phyloP scores from a whole-genome alignment of 2,329 filamentous ascomycete genomes.

The Clonostachys rhizophaga region DNA sequence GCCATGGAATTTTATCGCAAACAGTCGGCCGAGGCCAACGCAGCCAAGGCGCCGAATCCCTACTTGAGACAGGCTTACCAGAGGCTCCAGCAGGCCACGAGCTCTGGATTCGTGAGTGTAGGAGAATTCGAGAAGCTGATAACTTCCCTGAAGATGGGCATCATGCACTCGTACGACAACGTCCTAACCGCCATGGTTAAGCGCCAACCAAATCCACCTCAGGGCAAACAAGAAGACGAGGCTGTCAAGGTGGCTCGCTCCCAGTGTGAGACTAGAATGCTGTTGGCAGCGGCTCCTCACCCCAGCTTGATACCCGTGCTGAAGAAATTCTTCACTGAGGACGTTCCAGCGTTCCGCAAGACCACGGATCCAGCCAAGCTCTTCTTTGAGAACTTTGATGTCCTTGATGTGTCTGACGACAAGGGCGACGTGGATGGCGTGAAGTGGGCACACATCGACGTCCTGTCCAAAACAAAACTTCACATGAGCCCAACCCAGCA shows the following conservation, averaged over 20 bases:
- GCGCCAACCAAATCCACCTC: slow-evolving; percentile 39
- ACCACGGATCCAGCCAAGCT: slow-evolving; percentile 62
- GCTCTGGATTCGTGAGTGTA: slow-evolving; percentile 49
- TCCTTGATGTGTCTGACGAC: slow-evolving; percentile 63
- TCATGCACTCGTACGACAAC: slow-evolving; percentile 43
- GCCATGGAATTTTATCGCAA: slow-evolving; percentile 47
- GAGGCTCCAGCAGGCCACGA: slow-evolving; percentile 45
- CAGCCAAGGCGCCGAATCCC: slow-evolving; percentile 34
- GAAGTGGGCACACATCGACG: slow-evolving; percentile 38
- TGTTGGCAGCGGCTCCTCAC: slow-evolving; percentile 42
- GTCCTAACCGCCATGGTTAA: slow-evolving; percentile 36
- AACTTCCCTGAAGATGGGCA: slow-evolving; percentile 37
- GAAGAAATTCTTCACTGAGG: slow-evolving; percentile 58
- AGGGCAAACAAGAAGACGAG: slow-evolving; percentile 35
- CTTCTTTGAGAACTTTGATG: slow-evolving; percentile 67
- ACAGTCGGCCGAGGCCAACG: slow-evolving; percentile 29
- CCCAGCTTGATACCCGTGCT: slow-evolving; percentile 49
- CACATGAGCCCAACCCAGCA: slow-evolving; percentile 13
- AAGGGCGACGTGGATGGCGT: slow-evolving; percentile 35
- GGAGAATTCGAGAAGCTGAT: slow-evolving; percentile 61
- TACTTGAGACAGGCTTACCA: slow-evolving; percentile 54
- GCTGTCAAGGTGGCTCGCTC: slow-evolving; percentile 39
- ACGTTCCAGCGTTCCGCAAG: slow-evolving; percentile 52
- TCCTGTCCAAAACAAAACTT: slow-evolving; percentile 57
- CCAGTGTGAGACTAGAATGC: slow-evolving; percentile 45